Evolutionary conservation across 2,329 filamentous ascomycete species (phyloP).

Genomic region (Fusarium sp.): DNA sequence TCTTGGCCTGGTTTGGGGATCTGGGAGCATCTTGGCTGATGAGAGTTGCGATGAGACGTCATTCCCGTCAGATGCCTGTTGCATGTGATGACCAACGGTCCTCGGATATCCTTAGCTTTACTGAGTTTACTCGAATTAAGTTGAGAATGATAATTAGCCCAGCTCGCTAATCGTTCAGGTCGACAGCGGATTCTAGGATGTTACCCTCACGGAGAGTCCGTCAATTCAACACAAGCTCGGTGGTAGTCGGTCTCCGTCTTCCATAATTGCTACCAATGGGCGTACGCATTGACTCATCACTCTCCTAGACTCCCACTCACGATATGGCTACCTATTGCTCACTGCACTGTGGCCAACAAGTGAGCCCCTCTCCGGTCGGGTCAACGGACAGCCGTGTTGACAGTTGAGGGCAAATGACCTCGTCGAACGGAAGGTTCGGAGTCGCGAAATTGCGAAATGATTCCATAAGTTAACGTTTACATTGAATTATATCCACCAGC

Average conservation of each 20-base stretch:
- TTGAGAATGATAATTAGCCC: neutral
- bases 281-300: neutral
- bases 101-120: neutral
- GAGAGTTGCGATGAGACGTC: neutral
- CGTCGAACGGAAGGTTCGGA: slow-evolving; percentile 16
- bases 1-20: slow-evolving; percentile 2
- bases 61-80: neutral
- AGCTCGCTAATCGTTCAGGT: neutral
- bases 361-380: neutral
- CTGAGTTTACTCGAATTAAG: neutral
- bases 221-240: slow-evolving; percentile 16
- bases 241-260: slow-evolving; percentile 26
- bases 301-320: neutral
- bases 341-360: neutral
- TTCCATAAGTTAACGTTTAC: neutral
- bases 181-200: neutral
- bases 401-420: neutral
- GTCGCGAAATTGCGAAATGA: neutral
- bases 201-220: neutral
- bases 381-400: neutral
- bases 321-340: neutral
- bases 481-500: neutral
- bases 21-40: neutral
- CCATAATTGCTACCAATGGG: neutral
- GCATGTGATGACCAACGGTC: slow-evolving; percentile 17